These are phyloP conservation scores for Oldenlandia corymbosa DNA, from an alignment of 257 asterid species.

Conservation along the genomic window DNA sequence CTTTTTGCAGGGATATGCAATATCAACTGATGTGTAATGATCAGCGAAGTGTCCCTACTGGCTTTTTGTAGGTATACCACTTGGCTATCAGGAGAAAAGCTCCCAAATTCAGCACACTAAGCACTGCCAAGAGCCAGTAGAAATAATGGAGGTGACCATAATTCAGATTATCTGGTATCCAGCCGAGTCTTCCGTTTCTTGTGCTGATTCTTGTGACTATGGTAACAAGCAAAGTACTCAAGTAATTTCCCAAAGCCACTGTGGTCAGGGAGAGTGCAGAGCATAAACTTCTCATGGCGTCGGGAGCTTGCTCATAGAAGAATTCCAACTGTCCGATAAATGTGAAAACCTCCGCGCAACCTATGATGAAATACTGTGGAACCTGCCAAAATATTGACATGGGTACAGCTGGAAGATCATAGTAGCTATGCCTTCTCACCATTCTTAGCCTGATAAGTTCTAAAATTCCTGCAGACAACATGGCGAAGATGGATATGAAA, in stretches of 20 bases:
- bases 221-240: conserved; percentile 52
- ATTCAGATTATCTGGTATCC: conserved; percentile 63
- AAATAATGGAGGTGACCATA: conserved; percentile 52
- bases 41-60: conserved; percentile 36
- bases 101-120: conserved; percentile 51
- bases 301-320: conserved; percentile 77
- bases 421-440: conserved; percentile 40
- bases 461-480: conserved; percentile 54
- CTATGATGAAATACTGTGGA: conserved; percentile 61
- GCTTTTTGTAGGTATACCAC: conserved; percentile 50
- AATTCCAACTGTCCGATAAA: conserved; percentile 68
- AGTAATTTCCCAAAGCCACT: conserved; percentile 50
- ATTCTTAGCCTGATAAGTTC: conserved; percentile 46
- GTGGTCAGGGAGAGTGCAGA: conserved; percentile 58
- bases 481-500: conserved; percentile 57
- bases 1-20: neutral
- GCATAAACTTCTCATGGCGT: conserved; percentile 61
- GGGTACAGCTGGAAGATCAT: conserved; percentile 28
- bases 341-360: conserved; percentile 73
- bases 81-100: conserved; percentile 43
- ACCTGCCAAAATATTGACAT: conserved; percentile 74
- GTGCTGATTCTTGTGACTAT: conserved; percentile 42
- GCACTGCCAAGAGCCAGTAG: conserved; percentile 45
- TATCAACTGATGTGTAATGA: neutral
- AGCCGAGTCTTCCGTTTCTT: conserved; percentile 45